Percentiles rank a stretch among this genome's conserved stretches.
Evolutionary conservation across 169 alveolate species (phyloP).

Genomic region (Eimeria necatrix): DNA sequence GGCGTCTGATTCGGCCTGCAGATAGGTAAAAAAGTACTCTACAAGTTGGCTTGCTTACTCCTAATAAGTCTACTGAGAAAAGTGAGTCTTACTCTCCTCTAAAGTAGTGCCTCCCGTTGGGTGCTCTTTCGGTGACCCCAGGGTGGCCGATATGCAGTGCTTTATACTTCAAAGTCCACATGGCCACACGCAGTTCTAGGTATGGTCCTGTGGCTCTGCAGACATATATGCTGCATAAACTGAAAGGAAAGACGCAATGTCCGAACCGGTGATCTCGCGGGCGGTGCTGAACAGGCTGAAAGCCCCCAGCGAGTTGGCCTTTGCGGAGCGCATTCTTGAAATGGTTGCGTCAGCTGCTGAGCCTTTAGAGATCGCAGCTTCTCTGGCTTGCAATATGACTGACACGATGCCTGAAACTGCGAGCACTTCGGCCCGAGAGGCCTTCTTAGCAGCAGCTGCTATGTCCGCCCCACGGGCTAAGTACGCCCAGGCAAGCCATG

Average conservation of each 20-base stretch:
- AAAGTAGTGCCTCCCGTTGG: too few species aligned
- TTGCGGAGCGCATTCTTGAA: slow-evolving; percentile 56
- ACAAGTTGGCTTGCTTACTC: too few species aligned
- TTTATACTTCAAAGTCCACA: too few species aligned
- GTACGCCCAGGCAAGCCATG: slow-evolving; percentile 9
- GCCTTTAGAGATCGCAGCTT: slow-evolving; percentile 48
- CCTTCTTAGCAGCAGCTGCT: slow-evolving; percentile 30
- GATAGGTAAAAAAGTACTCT: too few species aligned
- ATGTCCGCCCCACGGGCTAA: slow-evolving; percentile 54
- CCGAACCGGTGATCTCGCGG: slow-evolving; percentile 46
- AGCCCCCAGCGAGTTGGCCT: slow-evolving; percentile 63
- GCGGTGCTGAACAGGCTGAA: slow-evolving; percentile 62
- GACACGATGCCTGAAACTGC: not conserved
- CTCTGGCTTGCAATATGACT: not conserved
- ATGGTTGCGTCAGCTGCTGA: slow-evolving; percentile 66
- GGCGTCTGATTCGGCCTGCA: too few species aligned
- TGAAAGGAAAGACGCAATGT: not conserved
- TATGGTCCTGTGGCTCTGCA: too few species aligned
- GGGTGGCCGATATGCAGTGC: too few species aligned
- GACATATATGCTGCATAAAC: too few species aligned
- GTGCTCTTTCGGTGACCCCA: too few species aligned
- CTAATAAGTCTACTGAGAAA: too few species aligned
- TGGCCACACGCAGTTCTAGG: too few species aligned
- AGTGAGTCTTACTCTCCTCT: too few species aligned
- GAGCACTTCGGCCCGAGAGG: slow-evolving; percentile 16